phyloP scores from a whole-genome alignment of 495 filamentous ascomycete species.

The Penicillium simplicissimum region DNA sequence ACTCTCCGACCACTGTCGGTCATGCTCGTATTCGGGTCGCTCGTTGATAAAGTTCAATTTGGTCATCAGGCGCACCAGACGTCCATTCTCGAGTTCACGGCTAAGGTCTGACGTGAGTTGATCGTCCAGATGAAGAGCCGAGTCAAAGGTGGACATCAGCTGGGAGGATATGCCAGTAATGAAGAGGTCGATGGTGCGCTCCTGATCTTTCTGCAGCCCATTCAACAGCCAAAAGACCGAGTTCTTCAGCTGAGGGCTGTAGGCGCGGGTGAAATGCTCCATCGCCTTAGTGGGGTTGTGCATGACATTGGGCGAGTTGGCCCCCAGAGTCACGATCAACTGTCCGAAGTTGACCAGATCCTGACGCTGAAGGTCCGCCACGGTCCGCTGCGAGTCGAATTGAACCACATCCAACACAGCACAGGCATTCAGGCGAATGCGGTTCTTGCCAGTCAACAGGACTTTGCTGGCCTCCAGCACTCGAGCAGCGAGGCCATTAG shows the following conservation, averaged over 20 bases:
- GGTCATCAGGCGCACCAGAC: conserved; percentile 75
- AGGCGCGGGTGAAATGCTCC: conserved; percentile 70
- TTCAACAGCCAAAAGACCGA: conserved; percentile 75
- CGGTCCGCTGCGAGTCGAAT: conserved; percentile 62
- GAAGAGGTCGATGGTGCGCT: conserved; percentile 75
- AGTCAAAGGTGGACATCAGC: conserved; percentile 68
- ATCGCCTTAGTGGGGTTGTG: conserved; percentile 61
- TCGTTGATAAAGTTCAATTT: conserved; percentile 88
- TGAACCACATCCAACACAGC: conserved; percentile 84
- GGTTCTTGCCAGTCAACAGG: conserved; percentile 66
- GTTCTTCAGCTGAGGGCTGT: conserved; percentile 71
- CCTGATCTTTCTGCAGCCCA: conserved; percentile 46
- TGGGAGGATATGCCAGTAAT: conserved; percentile 74
- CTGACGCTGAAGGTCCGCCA: conserved; percentile 79
- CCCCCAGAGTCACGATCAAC: conserved; percentile 76
- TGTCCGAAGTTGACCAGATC: conserved; percentile 87
- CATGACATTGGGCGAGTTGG: conserved; percentile 57
- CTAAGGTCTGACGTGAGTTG: conserved; percentile 66
- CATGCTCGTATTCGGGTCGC: conserved; percentile 77
- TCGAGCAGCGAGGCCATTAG: conserved; percentile 75
- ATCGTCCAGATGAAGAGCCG: conserved; percentile 72
- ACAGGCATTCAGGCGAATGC: conserved; percentile 87
- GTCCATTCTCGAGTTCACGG: conserved; percentile 88
- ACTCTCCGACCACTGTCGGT: conserved; percentile 79
- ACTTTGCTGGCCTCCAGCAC: conserved; percentile 84